These are phyloP conservation scores for Starmera quercuum DNA, from an alignment of 805 yeast genomes.

Conservation along the genomic window DNA sequence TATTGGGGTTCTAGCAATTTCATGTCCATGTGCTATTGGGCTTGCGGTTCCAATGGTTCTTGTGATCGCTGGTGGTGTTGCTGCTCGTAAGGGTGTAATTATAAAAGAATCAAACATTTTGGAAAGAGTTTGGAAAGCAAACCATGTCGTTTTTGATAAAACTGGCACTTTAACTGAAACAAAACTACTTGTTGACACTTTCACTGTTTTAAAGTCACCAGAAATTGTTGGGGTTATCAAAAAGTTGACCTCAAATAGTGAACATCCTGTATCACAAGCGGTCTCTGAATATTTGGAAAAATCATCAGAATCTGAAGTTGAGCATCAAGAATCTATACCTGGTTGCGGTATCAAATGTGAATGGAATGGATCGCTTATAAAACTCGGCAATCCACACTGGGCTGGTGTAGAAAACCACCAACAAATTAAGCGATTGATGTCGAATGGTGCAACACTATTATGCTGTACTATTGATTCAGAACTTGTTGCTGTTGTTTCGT, in stretches of 20 bases:
- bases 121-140: background rate
- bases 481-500: background rate
- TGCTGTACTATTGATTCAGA: background rate
- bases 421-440: background rate
- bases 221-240: background rate
- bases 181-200: background rate
- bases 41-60: conserved; percentile 10
- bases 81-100: conserved; percentile 4
- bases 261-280: background rate
- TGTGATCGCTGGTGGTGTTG: conserved; percentile 11
- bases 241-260: background rate
- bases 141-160: background rate
- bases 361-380: background rate
- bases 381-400: background rate
- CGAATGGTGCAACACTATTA: background rate
- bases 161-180: background rate
- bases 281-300: background rate
- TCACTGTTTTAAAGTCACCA: background rate
- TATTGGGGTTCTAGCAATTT: background rate
- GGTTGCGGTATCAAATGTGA: background rate
- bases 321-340: background rate
- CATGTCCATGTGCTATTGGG: conserved; percentile 16
- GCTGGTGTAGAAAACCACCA: background rate
- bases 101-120: background rate
- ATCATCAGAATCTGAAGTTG: background rate